Base-by-base conservation (phyloP, 2,329 filamentous ascomycete genomes). In the Fusarium concolor region DNA sequence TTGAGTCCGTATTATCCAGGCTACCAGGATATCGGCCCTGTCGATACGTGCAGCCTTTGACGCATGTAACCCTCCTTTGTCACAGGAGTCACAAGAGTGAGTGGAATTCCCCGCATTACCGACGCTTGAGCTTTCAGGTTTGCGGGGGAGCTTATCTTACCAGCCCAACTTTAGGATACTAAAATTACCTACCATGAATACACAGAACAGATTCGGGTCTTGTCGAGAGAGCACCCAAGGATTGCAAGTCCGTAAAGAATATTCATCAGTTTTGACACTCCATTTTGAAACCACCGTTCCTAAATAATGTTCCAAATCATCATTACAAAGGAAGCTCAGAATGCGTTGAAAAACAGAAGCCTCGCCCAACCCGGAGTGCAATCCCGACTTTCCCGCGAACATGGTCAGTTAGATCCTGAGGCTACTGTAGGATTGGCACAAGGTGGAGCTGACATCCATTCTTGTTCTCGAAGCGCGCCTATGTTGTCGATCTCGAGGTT, bases 61-160 rank as follows among this genome's bases (percentile, higher is more conserved):
- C 18, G 54, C 52, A 58, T 52, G 59, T 11, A 64, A 64, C 61
- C 60, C 52, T 52, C 41, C 50, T 35, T 17, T 44, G 31, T n/a
- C n/a, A 26, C 20, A 24, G 22, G 22, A 24, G n/a, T n/a, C 17
- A 22, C 18, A 22, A 10, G 37, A 24, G 39, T 35, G 51, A 64
- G 44, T 29, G 17, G 45, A 45, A 20, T 64, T 64, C 59, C 61
- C 61, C 61, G 29, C 60, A 57, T 33, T 50, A 38, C 39, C 38
- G 33, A 41, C 29, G 22, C 14, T 18, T 51, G 51, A 15, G 61
- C 35, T 43, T 45, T 35, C 22, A 44, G 46, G 22, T 20, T 44
- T 38, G 8, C 10, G 24, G n/a, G n/a, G 28, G 17, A 57, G 38
- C 18, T 37, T 35, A 20, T 22, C 18, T 28, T 24, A 20, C 20